Evolutionary conservation across 768 basidiomycete species (phyloP).

Genomic region (Rhizopogon roseolus): DNA sequence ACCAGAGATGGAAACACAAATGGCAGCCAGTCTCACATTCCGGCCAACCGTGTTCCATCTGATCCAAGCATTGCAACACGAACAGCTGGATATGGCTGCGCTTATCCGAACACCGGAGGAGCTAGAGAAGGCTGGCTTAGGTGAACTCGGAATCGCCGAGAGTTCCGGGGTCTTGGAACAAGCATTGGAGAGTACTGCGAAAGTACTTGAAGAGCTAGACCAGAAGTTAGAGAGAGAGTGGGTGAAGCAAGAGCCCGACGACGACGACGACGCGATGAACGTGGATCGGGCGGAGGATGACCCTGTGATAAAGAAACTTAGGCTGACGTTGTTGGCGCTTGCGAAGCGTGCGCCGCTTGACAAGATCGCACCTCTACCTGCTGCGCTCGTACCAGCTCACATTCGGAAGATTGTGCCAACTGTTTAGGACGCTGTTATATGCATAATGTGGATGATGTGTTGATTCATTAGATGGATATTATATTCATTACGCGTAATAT

Average conservation of each 20-base stretch:
- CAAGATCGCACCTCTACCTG: slow-evolving; percentile 58
- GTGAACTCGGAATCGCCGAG: slow-evolving; percentile 23
- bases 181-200: slow-evolving; percentile 56
- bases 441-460: not conserved
- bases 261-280: slow-evolving; percentile 8
- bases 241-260: slow-evolving; percentile 1
- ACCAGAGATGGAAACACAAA: not conserved
- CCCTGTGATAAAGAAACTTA: slow-evolving; percentile 47
- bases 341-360: slow-evolving; percentile 76
- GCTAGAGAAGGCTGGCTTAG: slow-evolving; percentile 20
- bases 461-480: too few relatives aligned
- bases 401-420: slow-evolving; percentile 63
- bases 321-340: slow-evolving; percentile 71
- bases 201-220: slow-evolving; percentile 44
- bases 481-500: too few relatives aligned
- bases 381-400: slow-evolving; percentile 61
- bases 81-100: slow-evolving; percentile 37
- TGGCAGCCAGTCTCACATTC: not conserved
- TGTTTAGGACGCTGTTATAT: slow-evolving; percentile 5
- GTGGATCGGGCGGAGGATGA: slow-evolving; percentile 37
- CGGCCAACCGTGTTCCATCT: not conserved
- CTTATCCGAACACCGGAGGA: slow-evolving; percentile 38
- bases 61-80: slow-evolving; percentile 8
- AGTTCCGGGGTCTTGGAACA: slow-evolving; percentile 46
- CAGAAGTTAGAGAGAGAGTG: slow-evolving; percentile 17